Conservation (phyloP, 2,329 filamentous ascomycete genomes). For the Leptosphaerulina australis region DNA sequence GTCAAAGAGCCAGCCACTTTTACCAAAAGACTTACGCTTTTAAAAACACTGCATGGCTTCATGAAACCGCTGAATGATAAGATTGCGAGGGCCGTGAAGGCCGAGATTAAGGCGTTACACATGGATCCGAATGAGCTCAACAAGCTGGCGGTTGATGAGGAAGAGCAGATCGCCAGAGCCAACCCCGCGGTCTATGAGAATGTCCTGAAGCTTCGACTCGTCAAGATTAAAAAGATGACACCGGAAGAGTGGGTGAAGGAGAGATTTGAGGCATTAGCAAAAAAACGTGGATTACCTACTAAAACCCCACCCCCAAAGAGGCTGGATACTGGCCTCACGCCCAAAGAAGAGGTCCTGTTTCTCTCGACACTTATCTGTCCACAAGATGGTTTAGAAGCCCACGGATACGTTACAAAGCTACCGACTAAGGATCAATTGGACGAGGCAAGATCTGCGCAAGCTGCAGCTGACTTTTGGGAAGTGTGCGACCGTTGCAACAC, state of each 20-base stretch:
- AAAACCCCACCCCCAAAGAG: conserved; percentile 54
- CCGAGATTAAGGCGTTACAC: conserved; percentile 60
- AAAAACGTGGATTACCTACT: conserved; percentile 38
- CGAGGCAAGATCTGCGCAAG: conserved; percentile 68
- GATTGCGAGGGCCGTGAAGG: conserved; percentile 59
- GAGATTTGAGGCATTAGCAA: conserved; percentile 46
- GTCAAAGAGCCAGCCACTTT: conserved; percentile 54
- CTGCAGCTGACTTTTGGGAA: conserved; percentile 77
- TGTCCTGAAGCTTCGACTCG: conserved; percentile 80
- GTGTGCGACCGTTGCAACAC: conserved; percentile 84
- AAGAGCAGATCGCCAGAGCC: conserved; percentile 73
- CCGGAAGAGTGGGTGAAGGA: conserved; percentile 73
- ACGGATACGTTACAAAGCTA: conserved; percentile 75
- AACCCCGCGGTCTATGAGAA: conserved; percentile 78
- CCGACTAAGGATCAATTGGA: conserved; percentile 71
- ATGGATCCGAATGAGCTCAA: conserved; percentile 71
- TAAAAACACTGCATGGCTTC: conserved; percentile 69
- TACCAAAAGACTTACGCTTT: conserved; percentile 41
- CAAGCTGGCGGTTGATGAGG: conserved; percentile 73
- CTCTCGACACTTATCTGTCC: conserved; percentile 64
- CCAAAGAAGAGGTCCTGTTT: conserved; percentile 64
- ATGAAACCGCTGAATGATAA: conserved; percentile 71
- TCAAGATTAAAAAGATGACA: conserved; percentile 76
- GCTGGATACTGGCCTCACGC: conserved; percentile 72
- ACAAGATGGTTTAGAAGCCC: conserved; percentile 65